Evolutionary conservation across 148 eudicot species (phyloP), one percentile per base, ranked within the genome.

Genomic region (Dysphania ambrosioides): DNA sequence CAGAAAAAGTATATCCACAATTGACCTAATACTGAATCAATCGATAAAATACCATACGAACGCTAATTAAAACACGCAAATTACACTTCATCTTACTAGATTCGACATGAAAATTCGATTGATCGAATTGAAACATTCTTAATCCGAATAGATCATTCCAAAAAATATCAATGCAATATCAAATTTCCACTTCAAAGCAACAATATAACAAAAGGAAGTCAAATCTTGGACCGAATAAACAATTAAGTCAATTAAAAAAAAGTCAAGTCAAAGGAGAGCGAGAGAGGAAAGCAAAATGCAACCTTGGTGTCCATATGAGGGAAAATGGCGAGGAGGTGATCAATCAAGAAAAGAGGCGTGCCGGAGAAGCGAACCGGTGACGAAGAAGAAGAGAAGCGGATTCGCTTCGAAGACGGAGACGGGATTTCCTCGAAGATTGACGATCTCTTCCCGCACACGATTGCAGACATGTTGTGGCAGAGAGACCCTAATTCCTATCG

Each of bases 391-490:
- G 77, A 72, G 23, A 70, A 76, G 18, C 83, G 83, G 38, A 81
- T 61, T 72, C 83, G 72, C 66, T 81, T 81, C 16, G 83, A 59
- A 31, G 93, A 86, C 21, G 91, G 83, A 38, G 96, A 82, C n/a
- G 87, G 86, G 29, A 84, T 81, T 62, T 89, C 92, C 80, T 91
- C 97, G 67, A 86, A 89, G 79, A 91, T 75, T n/a, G 86, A 89
- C 76, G 95, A 88, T 88, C 95, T 88, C 90, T 90, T 90, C 29
- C 95, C 95, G 78, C 91, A 88, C 87, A 90, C 87, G 72, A 88
- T 79, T 77, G 95, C 95, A 88, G 92, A 90, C 95, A 90, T 90
- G 84, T 80, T 82, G 84, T 73, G 81, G 72, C 63, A 63, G 40
- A 38, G 57, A 66, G n/a, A 72, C 82, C 79, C 71, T 64, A 71